phyloP scores from a whole-genome alignment of 371 early-diverging fungal genomes.

The Lichtheimia ramosa region DNA sequence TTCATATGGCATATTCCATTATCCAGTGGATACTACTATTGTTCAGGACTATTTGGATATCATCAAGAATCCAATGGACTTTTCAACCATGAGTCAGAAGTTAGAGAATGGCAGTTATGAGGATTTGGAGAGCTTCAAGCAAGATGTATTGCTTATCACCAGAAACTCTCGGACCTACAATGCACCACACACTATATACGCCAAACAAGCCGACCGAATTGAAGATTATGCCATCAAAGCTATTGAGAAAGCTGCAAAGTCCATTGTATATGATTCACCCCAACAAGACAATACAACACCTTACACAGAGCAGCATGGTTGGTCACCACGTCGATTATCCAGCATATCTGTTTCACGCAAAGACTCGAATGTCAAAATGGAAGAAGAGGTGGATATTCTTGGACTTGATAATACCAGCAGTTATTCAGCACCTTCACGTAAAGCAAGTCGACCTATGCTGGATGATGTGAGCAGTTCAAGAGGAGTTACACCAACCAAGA shows the following conservation, averaged over 20 bases:
- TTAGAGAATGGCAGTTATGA: slow-evolving; percentile 49
- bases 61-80: slow-evolving; percentile 74
- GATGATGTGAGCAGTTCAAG: slow-evolving; percentile 30
- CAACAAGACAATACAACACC: slow-evolving; percentile 1
- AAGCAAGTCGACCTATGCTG: slow-evolving; percentile 26
- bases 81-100: slow-evolving; percentile 67
- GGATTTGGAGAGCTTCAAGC: slow-evolving; percentile 52
- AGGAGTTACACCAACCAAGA: slow-evolving; percentile 25
- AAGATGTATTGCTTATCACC: slow-evolving; percentile 68
- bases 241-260: slow-evolving; percentile 60
- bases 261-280: slow-evolving; percentile 41
- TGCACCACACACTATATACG: slow-evolving; percentile 69
- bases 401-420: slow-evolving; percentile 30
- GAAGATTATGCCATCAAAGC: slow-evolving; percentile 55
- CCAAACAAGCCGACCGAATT: slow-evolving; percentile 69
- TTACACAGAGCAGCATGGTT: slow-evolving; percentile 6
- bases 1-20: slow-evolving; percentile 76
- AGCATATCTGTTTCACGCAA: slow-evolving; percentile 5
- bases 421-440: slow-evolving; percentile 21
- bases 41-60: slow-evolving; percentile 80
- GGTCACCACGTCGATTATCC: slow-evolving; percentile 2
- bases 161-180: slow-evolving; percentile 78
- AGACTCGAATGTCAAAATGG: slow-evolving; percentile 32
- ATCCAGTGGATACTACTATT: slow-evolving; percentile 76
- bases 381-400: slow-evolving; percentile 55